A percentile compares a stretch with the other conserved stretches of the same genome.
Evolutionary conservation across 2,329 filamentous ascomycete genomes (phyloP).

Genomic region (Alternaria atra): DNA sequence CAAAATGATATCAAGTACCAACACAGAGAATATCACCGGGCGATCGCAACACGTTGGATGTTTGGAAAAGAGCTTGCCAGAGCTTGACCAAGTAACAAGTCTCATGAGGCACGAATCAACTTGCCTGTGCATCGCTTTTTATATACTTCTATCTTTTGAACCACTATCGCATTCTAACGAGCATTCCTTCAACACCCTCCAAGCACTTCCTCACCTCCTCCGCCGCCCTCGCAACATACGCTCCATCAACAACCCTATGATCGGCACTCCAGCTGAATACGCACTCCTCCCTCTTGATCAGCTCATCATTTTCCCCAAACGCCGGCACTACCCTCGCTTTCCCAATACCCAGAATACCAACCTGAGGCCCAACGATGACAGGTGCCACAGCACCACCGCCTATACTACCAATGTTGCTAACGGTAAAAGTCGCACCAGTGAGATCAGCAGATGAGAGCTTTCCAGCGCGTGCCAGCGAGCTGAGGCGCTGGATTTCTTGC

Average conservation of each 20-base stretch:
- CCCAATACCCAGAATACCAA: slow-evolving; percentile 90
- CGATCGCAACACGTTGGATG: no score
- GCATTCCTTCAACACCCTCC: slow-evolving; percentile 87
- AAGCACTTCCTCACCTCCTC: slow-evolving; percentile 80
- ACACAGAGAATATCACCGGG: not conserved
- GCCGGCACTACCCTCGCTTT: slow-evolving; percentile 81
- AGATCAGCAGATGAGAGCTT: slow-evolving; percentile 80
- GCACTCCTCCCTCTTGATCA: slow-evolving; percentile 80
- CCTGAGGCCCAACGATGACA: slow-evolving; percentile 88
- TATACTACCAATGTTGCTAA: slow-evolving; percentile 96
- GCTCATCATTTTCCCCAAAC: slow-evolving; percentile 65
- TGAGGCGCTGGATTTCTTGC: slow-evolving; percentile 76
- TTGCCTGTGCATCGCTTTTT: not conserved
- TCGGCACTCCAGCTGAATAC: slow-evolving; percentile 98
- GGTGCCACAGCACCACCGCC: slow-evolving; percentile 92
- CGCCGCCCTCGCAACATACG: slow-evolving; percentile 90
- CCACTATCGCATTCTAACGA: slow-evolving; percentile 66
- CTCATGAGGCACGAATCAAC: not conserved
- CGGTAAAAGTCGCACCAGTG: slow-evolving; percentile 87
- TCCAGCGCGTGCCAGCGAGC: slow-evolving; percentile 75
- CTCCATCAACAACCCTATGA: slow-evolving; percentile 92
- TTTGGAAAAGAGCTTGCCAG: no score
- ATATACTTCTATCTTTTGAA: not conserved
- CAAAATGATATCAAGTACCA: not conserved
- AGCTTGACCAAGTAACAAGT: no score